Conservation (phyloP, 169 alveolate species). For the Babesia divergens region DNA sequence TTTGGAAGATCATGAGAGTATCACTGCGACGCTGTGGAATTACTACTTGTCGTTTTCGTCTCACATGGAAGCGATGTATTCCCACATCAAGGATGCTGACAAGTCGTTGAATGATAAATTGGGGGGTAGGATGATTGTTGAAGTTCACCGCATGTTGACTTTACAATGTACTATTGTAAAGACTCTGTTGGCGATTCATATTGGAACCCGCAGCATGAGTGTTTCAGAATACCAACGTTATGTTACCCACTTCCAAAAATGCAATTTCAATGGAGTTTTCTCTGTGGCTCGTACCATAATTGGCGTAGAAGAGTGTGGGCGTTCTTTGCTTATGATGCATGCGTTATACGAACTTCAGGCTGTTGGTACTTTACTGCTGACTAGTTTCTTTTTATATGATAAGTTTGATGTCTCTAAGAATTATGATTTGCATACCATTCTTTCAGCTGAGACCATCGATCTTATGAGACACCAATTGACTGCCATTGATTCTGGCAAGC, state of each 20-base stretch:
- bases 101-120: constrained; percentile 1
- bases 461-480: not conserved
- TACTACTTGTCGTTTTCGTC: constrained; percentile 1
- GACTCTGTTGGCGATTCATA: constrained; percentile 13
- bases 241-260: not conserved
- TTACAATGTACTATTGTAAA: constrained; percentile 20
- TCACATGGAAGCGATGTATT: not conserved
- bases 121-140: constrained; percentile 14
- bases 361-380: constrained; percentile 16
- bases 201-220: constrained; percentile 23
- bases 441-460: not conserved
- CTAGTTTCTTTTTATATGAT: constrained; percentile 13
- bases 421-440: not conserved
- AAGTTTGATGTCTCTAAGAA: not conserved
- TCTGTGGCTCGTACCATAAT: not conserved
- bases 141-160: not conserved
- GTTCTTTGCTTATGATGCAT: constrained; percentile 16
- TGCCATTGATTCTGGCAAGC: not conserved
- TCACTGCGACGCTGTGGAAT: constrained; percentile 17
- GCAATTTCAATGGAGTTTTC: constrained; percentile 2
- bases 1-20: not conserved
- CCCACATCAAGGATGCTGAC: constrained; percentile 8
- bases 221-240: constrained; percentile 14
- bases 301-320: constrained; percentile 16
- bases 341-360: constrained; percentile 21